Evolutionary conservation across 2,329 filamentous ascomycete genomes (phyloP).

Genomic region (Penicillium italicum): DNA sequence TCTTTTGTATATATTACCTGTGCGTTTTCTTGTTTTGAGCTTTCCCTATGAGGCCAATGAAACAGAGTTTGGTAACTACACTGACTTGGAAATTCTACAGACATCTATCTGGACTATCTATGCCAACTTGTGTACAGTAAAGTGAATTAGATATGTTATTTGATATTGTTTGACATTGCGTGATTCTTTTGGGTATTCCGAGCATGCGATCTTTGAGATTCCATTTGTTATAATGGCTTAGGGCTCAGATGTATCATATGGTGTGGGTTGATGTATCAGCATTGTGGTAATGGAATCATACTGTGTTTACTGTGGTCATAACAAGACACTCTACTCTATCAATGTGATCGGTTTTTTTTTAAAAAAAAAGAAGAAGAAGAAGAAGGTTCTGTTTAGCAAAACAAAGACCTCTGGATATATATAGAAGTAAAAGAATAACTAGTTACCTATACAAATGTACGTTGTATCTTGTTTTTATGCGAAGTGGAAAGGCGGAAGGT

Average conservation of each 20-base stretch:
- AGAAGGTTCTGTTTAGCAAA: background rate
- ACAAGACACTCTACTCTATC: background rate
- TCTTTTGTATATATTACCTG: conserved; percentile 25
- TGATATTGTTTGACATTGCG: background rate
- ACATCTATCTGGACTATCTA: background rate
- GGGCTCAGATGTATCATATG: background rate
- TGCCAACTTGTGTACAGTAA: background rate
- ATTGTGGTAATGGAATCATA: background rate
- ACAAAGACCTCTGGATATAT: background rate
- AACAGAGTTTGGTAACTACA: background rate
- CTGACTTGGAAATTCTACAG: background rate
- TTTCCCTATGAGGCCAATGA: conserved; percentile 1
- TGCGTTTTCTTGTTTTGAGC: conserved; percentile 3
- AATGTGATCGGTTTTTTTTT: too few relatives aligned
- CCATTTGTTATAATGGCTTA: background rate
- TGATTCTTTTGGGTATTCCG: background rate
- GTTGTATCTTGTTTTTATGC: too few relatives aligned
- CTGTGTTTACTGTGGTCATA: background rate
- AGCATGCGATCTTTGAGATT: background rate
- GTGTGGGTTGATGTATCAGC: background rate
- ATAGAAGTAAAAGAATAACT: background rate
- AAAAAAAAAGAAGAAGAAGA: too few relatives aligned
- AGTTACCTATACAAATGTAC: too few relatives aligned
- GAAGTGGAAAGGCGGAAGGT: background rate
- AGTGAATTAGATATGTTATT: background rate